phyloP scores from a whole-genome alignment of 2,329 filamentous ascomycete species.

The Ophiosphaerella narmari region DNA sequence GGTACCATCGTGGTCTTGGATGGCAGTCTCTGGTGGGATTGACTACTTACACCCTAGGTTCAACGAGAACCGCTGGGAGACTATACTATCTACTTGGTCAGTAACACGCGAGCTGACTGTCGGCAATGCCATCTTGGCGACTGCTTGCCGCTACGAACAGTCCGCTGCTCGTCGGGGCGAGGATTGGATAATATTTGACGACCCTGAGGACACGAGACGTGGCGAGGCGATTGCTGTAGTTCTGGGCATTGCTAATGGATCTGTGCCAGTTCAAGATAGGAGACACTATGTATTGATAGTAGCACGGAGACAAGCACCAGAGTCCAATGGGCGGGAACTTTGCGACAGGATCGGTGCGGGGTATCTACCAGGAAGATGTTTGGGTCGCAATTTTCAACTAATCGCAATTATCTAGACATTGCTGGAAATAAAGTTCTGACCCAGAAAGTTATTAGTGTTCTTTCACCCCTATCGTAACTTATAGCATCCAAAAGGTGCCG shows the following conservation, averaged over 20 bases:
- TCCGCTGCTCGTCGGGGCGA: too few relatives aligned
- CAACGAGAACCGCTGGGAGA: slow-evolving; percentile 15
- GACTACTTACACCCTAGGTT: slow-evolving; percentile 14
- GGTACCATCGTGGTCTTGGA: slow-evolving; percentile 21
- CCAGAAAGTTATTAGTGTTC: too few relatives aligned
- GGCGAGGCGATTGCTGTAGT: neutral
- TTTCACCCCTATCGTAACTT: too few relatives aligned
- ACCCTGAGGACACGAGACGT: too few relatives aligned
- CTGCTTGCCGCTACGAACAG: too few relatives aligned
- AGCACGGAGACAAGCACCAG: neutral
- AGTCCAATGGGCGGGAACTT: neutral
- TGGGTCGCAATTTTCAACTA: neutral
- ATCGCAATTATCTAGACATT: too few relatives aligned
- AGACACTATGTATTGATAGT: slow-evolving; percentile 1
- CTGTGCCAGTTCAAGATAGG: neutral
- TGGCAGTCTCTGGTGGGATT: slow-evolving; percentile 20
- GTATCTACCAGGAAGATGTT: slow-evolving; percentile 1
- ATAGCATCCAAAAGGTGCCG: too few relatives aligned
- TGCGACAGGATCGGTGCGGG: slow-evolving; percentile 1
- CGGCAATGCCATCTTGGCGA: neutral
- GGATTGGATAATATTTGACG: neutral
- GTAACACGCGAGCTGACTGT: neutral
- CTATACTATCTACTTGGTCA: slow-evolving; percentile 9
- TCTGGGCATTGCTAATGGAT: neutral
- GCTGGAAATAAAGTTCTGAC: too few relatives aligned